These are phyloP conservation scores for Chlorella ohadii DNA, from an alignment of 139 green algal species.

Conservation along the genomic window DNA sequence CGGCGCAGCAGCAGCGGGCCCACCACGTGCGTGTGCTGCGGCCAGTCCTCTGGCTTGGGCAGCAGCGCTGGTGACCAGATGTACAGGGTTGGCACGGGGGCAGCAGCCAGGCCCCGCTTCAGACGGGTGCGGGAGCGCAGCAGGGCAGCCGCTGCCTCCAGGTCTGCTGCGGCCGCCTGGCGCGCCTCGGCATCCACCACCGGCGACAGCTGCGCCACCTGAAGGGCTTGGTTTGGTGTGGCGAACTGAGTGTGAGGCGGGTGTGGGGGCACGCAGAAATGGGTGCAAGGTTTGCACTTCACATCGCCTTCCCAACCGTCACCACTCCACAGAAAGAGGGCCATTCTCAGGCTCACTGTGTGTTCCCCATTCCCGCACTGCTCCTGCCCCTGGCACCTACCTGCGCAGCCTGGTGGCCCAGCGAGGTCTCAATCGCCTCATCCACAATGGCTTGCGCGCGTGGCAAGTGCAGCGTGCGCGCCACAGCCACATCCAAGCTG, in stretches of 20 bases:
- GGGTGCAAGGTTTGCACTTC: no score
- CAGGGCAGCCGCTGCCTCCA: no score
- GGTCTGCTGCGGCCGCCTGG: no score
- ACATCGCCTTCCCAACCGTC: no score
- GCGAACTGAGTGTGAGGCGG: no score
- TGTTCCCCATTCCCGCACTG: no score
- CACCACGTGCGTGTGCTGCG: constrained; percentile 60
- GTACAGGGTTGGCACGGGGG: constrained; percentile 54
- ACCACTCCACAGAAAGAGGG: no score
- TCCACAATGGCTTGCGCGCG: constrained; percentile 7
- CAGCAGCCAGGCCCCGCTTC: not conserved
- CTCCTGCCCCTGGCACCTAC: no score
- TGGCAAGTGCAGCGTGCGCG: not conserved
- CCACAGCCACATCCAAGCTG: not conserved
- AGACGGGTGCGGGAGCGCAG: not conserved
- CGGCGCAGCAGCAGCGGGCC: constrained; percentile 38
- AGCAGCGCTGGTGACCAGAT: constrained; percentile 66
- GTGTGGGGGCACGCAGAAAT: no score
- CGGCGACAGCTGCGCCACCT: no score
- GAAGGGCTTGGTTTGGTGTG: no score
- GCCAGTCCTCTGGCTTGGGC: constrained; percentile 71
- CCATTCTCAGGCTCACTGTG: not conserved
- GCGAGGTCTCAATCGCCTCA: not conserved
- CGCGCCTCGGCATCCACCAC: no score
- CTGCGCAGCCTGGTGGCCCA: not conserved